Percentiles rank a stretch among this genome's conserved stretches.
Evolutionary conservation across 2,329 filamentous ascomycete genomes (phyloP).

Genomic region (Epichloe uncinata): DNA sequence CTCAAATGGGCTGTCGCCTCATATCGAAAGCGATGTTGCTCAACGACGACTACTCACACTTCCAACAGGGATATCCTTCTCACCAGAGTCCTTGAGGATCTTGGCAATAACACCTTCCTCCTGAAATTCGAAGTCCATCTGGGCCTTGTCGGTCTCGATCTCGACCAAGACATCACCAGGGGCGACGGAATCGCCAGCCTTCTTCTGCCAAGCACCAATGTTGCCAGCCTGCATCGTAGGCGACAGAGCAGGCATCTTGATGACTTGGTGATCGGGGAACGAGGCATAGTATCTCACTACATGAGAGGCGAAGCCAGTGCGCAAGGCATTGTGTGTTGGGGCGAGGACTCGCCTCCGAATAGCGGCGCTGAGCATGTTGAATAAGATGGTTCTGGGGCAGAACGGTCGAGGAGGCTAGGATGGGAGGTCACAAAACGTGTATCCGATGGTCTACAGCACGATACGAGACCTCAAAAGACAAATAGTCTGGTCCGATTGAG

Average conservation of each 20-base stretch:
- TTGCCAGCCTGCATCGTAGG: constrained; percentile 96
- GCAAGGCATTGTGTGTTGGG: constrained; percentile 35
- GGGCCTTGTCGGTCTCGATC: constrained; percentile 99
- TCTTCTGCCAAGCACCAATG: constrained; percentile 97
- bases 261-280: constrained; percentile 85
- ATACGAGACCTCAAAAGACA: constrained; percentile 1
- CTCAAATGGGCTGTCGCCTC: not conserved
- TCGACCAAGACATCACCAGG: constrained; percentile 94
- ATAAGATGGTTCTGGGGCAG: constrained; percentile 17
- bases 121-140: constrained; percentile 99
- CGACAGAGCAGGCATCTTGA: constrained; percentile 96
- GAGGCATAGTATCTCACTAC: constrained; percentile 60
- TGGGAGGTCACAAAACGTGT: constrained; percentile 7
- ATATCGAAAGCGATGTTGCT: constrained; percentile 3
- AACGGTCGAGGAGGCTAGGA: constrained; percentile 8
- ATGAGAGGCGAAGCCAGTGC: constrained; percentile 37
- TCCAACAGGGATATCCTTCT: constrained; percentile 88
- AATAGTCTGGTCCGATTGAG: constrained; percentile 3
- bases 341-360: constrained; percentile 48
- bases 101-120: constrained; percentile 94
- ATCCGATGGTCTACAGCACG: not conserved
- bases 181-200: constrained; percentile 71
- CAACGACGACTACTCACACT: constrained; percentile 52
- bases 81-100: constrained; percentile 81
- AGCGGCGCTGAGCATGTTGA: constrained; percentile 47